Evolutionary conservation across 2,329 filamentous ascomycete genomes (phyloP).

Genomic region (Botryotinia calthae): DNA sequence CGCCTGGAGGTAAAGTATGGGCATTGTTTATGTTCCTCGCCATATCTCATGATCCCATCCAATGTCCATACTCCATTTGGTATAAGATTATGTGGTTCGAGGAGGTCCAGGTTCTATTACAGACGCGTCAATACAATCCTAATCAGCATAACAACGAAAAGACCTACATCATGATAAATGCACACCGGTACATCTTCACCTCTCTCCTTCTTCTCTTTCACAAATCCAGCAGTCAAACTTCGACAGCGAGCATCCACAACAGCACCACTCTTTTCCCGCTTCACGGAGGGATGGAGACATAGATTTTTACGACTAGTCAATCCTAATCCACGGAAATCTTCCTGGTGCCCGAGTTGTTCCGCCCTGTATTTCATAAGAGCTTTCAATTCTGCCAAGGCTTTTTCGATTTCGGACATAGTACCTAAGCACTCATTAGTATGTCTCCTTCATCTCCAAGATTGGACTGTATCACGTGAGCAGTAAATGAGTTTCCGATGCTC

Average conservation of each 20-base stretch:
- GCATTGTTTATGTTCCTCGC: constrained; percentile 94
- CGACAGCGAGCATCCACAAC: constrained; percentile 95
- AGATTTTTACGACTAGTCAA: constrained; percentile 96
- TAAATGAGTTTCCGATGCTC: constrained; percentile 97
- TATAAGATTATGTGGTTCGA: constrained; percentile 92
- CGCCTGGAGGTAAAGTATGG: constrained; percentile 94
- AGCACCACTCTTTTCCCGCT: constrained; percentile 89
- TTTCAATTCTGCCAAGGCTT: constrained; percentile 88
- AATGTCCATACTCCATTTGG: constrained; percentile 95
- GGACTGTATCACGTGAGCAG: constrained; percentile 68
- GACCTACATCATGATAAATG: constrained; percentile 82
- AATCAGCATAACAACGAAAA: neutral
- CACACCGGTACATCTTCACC: constrained; percentile 94
- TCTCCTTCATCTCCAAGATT: neutral
- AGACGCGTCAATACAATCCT: constrained; percentile 8
- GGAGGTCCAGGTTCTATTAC: constrained; percentile 77
- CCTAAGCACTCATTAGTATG: constrained; percentile 41
- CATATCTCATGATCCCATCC: constrained; percentile 82
- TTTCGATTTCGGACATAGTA: constrained; percentile 99
- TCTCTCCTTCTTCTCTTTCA: constrained; percentile 94
- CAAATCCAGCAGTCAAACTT: constrained; percentile 92
- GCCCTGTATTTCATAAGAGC: constrained; percentile 92
- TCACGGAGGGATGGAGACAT: constrained; percentile 93
- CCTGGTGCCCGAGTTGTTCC: constrained; percentile 81
- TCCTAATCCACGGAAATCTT: constrained; percentile 90